Percentiles rank a stretch among this genome's conserved stretches.
phyloP scores from a whole-genome alignment of 2,329 filamentous ascomycete species.

The Xylaria sp. region DNA sequence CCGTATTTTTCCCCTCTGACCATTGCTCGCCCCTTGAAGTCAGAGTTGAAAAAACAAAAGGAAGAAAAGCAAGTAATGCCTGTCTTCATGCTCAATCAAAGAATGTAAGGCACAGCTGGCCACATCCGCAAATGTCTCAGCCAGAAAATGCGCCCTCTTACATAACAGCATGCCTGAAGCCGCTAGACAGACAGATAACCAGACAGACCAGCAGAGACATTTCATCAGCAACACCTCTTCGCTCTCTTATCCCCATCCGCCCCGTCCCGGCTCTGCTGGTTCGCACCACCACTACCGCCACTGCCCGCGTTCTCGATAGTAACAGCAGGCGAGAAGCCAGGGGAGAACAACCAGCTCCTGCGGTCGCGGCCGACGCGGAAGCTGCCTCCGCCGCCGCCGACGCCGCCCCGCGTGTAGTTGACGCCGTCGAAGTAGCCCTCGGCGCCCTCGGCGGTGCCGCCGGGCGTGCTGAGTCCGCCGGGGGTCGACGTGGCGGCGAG shows the following conservation, averaged over 20 bases:
- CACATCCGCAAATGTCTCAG: slow-evolving; percentile 14
- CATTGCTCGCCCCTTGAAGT: not conserved
- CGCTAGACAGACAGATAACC: not conserved
- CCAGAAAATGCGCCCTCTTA: not conserved
- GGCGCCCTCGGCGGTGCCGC: slow-evolving; percentile 60
- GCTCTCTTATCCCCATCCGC: slow-evolving; percentile 39
- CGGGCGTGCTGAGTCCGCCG: slow-evolving; percentile 50
- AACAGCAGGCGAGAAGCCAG: slow-evolving; percentile 63
- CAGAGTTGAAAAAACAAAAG: not conserved
- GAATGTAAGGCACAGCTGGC: slow-evolving; percentile 4
- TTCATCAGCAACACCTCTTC: slow-evolving; percentile 45
- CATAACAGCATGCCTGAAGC: slow-evolving; percentile 4
- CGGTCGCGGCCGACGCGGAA: slow-evolving; percentile 69
- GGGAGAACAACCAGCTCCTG: slow-evolving; percentile 69
- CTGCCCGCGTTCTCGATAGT: slow-evolving; percentile 59
- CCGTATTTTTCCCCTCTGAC: not conserved
- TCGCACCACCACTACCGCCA: slow-evolving; percentile 44
- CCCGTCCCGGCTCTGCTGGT: slow-evolving; percentile 35
- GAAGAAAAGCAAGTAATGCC: not conserved
- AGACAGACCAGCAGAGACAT: not conserved
- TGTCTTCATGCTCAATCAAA: not conserved
- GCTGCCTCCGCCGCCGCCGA: slow-evolving; percentile 62
- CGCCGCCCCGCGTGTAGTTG: slow-evolving; percentile 56
- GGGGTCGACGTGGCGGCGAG: slow-evolving; percentile 65
- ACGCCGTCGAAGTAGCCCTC: slow-evolving; percentile 60